Base-by-base conservation (phyloP, 306 rosid genomes). In the Acacia crassicarpa region DNA sequence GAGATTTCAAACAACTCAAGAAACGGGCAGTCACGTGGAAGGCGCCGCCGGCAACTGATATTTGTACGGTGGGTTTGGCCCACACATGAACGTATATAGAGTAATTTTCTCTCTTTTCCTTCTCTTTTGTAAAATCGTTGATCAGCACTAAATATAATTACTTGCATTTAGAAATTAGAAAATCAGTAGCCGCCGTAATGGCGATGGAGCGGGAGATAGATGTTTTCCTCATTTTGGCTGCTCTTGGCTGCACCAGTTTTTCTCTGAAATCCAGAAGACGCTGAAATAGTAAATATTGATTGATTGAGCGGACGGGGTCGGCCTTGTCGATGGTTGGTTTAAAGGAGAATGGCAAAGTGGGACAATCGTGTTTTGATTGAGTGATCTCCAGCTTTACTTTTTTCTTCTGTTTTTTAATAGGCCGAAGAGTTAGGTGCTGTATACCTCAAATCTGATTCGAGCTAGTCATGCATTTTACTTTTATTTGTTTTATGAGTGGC, bases 11-110 rank as follows among this genome's bases (percentile, higher is more conserved):
- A 0, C 20, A 70, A 54, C 74, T 95, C 85, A 89, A 75, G 76
- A 86, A 69, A 32, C 46, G 75, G 22, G 80, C 83, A 2, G 84
- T 58, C 1, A 59, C 56, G 9, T 95, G 99, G 97, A 87, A 90
- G 53, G 81, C 89, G 12, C 97, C 99, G 54, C 78, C 88, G 1
- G 62, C 73, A 2, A 77, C 75, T 33, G 76, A 83, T 22, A 89
- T 95, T 33, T 94, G 97, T 80, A 30, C n/a, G 8, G 59, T 87
- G 80, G 92, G 89, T 0, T 75, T 81, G 51, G 72, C 3, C 38
- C 63, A 4, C 20, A 5, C 54, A 30, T 80, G 16, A 67, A 66
- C 19, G 4, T 3, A 9, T 0, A 68, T 14, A 9, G 11, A 9
- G 32, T 9, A 9, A 35, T 20, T 8, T 8, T 1, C 16, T 61